phyloP scores from a whole-genome alignment of 2,329 filamentous ascomycete genomes.

The Calonectria pseudoturangicola region DNA sequence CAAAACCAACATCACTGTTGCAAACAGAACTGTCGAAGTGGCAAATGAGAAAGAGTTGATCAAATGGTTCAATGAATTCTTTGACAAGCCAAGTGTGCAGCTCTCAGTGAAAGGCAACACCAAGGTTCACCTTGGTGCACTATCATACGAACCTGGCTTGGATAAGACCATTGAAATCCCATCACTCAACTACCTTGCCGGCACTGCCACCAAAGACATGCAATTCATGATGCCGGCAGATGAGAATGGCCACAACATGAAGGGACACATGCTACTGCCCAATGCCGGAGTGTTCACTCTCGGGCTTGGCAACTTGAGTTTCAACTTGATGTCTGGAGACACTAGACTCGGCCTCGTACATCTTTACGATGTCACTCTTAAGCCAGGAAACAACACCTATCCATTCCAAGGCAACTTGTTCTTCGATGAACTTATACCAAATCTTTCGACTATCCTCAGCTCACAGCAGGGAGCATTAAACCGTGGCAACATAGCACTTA shows the following conservation, averaged over 20 bases:
- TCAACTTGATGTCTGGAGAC: constrained; percentile 65
- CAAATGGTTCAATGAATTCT: constrained; percentile 62
- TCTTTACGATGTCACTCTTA: constrained; percentile 62
- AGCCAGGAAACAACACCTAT: constrained; percentile 65
- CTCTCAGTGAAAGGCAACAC: constrained; percentile 63
- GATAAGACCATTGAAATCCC: constrained; percentile 64
- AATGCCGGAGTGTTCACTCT: constrained; percentile 66
- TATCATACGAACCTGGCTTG: constrained; percentile 61
- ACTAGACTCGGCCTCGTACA: constrained; percentile 62
- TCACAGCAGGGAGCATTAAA: constrained; percentile 60
- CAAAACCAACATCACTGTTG: constrained; percentile 60
- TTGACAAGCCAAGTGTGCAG: constrained; percentile 59
- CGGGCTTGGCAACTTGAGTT: constrained; percentile 67
- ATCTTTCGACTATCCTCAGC: constrained; percentile 63
- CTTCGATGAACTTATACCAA: constrained; percentile 63
- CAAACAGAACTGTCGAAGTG: constrained; percentile 60
- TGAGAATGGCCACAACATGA: constrained; percentile 64
- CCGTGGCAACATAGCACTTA: constrained; percentile 64
- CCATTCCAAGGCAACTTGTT: constrained; percentile 64
- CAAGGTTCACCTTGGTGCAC: constrained; percentile 61
- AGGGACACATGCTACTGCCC: constrained; percentile 65
- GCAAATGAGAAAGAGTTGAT: constrained; percentile 63
- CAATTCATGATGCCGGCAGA: constrained; percentile 60
- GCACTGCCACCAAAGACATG: constrained; percentile 63
- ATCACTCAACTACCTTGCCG: constrained; percentile 63